Evolutionary conservation across 2,329 filamentous ascomycete species (phyloP).

Genomic region (Fusarium incarnatum): DNA sequence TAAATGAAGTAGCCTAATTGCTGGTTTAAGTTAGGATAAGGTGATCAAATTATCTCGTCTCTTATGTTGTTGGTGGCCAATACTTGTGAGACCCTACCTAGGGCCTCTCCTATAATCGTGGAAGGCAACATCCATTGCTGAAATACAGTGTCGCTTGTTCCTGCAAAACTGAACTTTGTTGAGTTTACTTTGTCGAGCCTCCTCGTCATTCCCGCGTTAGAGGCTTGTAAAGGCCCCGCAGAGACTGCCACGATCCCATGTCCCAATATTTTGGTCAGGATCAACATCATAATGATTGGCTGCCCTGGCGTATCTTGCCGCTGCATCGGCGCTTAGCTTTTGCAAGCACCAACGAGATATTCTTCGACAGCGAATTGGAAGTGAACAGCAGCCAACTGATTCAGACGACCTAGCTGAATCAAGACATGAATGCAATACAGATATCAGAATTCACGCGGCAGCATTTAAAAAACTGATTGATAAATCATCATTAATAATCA

Average conservation of each 20-base stretch:
- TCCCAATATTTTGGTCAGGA: constrained; percentile 16
- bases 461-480: neutral
- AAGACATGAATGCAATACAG: neutral
- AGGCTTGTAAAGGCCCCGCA: constrained; percentile 29
- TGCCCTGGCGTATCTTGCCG: constrained; percentile 26
- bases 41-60: no score
- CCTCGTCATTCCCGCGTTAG: constrained; percentile 26
- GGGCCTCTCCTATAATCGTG: neutral
- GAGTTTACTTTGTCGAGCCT: constrained; percentile 5
- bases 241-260: constrained; percentile 21
- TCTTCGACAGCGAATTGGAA: constrained; percentile 7
- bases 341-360: constrained; percentile 14
- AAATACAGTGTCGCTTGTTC: neutral
- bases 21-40: no score
- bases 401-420: constrained; percentile 13
- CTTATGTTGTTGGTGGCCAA: no score
- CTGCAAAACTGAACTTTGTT: constrained; percentile 8
- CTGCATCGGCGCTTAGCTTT: constrained; percentile 36
- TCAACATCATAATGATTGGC: constrained; percentile 19
- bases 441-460: neutral
- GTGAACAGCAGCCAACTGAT: constrained; percentile 11
- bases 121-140: neutral
- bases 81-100: no score
- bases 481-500: constrained; percentile 26
- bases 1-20: no score